Evolutionary conservation across 1,284 basidiomycete species (phyloP), one percentile per base, ranked within the genome.

Genomic region (Irpex sp.): DNA sequence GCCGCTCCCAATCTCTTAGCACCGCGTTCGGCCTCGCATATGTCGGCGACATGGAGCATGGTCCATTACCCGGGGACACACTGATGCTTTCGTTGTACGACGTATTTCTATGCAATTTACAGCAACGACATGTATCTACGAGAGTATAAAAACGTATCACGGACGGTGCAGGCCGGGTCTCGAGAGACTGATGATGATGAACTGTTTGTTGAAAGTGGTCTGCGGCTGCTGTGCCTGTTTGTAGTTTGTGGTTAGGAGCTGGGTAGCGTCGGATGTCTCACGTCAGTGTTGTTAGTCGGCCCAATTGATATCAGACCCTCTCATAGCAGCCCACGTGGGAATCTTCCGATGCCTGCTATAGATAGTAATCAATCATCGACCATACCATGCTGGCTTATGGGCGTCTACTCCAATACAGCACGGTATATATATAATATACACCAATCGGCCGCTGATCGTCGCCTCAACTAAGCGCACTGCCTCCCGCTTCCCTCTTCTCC

Each of bases 1-100:
- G 70, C 61, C 64, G 64, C 64, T 55, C 26, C 31, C 26, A 26
- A n/a, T 21, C 54, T 26, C 54, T 31, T 9, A 15, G 8, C 49
- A 52, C 21, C 54, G 8, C 21, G 17, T 34, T 55, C 54, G 9
- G 19, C n/a, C 19, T 15, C 13, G 17, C 54, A 5, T n/a, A 31
- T 9, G n/a, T 55, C 48, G 38, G 7, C 38, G 38, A 40, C 38
- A 40, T 8, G 7, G 38, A 40, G 38, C 38, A 40, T 40, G 9
- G 38, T 40, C 38, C 21, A 26, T 26, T 26, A 26, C 21, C 3
- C 21, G 21, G 21, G 21, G 21, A 26, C 21, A 26, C 21, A 26
- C 21, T 26, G 21, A 26, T 26, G 21, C 21, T 26, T 26, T 26
- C 21, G 21, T 26, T 26, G 21, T 26, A 26, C 21, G 3, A 26